Evolutionary conservation across 73 alveolate species (phyloP), one percentile per base, ranked within the genome.

Genomic region (Paramecium sexaurelia): DNA sequence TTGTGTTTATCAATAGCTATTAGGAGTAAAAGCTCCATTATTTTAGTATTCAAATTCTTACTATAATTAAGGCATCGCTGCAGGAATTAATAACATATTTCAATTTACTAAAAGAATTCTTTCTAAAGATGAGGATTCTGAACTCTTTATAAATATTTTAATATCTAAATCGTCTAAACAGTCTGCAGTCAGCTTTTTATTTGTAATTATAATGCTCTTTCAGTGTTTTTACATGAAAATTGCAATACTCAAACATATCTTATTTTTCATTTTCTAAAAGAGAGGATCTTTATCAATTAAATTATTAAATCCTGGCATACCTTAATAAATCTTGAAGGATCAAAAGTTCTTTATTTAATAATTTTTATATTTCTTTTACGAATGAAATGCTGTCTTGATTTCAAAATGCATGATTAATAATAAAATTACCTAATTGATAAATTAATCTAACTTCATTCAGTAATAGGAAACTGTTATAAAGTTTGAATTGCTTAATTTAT

Each of bases 401-500:
- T 56, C 85, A 69, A 32, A 69, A 69, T 15, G 85, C 7, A 32
- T 27, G 3, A 32, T 69, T 56, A 22, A 69, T 39, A 20, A 24
- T 78, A 7, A 39, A 41, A 20, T 78, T 78, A 2, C 90, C 90
- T n/a, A 69, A 27, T 78, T 78, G 36, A 43, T 78, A 78, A 33
- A 78, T 43, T 22, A 36, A 22, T 43, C 90, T 78, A 10, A 78
- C 26, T 26, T 37, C 71, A 29, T 78, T 22, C 11, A 19, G 55
- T 19, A 17, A 78, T 78, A 41, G 90, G 90, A 43, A 78, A 78
- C 90, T 78, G 71, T 78, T 78, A 43, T 40, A 78, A 11, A 39
- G 90, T 78, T 78, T 78, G 55, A 41, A 78, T 78, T 7, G 73
- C 90, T 45, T 78, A 78, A 39, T 78, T 40, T 24, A 78, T 78